Evolutionary conservation across 352 stramenopile species (phyloP).

Genomic region (Globisporangium camurandrum): DNA sequence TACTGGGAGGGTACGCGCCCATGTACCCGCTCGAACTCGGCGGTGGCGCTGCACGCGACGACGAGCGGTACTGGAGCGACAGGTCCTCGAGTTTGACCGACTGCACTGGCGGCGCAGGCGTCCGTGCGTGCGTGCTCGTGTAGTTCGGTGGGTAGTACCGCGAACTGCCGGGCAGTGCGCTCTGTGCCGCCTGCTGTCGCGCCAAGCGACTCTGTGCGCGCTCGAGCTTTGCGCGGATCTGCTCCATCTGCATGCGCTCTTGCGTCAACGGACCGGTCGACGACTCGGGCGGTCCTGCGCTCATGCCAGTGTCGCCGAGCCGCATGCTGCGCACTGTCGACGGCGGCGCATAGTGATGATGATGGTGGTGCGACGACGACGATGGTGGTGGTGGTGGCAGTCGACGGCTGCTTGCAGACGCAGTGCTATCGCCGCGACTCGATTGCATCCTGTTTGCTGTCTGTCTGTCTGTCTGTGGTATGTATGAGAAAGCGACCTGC

Average conservation of each 20-base stretch:
- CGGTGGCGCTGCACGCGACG: neutral
- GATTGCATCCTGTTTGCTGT: too few relatives aligned
- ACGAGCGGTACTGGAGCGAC: constrained; percentile 13
- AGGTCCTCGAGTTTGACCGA: constrained; percentile 32
- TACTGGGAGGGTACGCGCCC: constrained; percentile 11
- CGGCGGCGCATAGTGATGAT: too few relatives aligned
- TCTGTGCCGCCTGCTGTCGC: constrained; percentile 18
- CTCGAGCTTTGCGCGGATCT: constrained; percentile 67
- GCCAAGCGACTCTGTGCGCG: constrained; percentile 44
- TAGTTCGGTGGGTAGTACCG: constrained; percentile 34
- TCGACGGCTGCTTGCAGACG: too few relatives aligned
- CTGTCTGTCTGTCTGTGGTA: too few relatives aligned
- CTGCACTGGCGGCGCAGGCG: constrained; percentile 17
- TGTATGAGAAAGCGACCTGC: too few relatives aligned
- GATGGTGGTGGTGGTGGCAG: too few relatives aligned
- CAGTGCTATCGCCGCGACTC: too few relatives aligned
- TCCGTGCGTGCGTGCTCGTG: constrained; percentile 3
- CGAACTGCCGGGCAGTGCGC: constrained; percentile 14
- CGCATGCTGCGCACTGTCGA: constrained; percentile 27
- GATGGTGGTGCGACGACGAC: too few relatives aligned
- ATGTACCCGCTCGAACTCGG: constrained; percentile 19
- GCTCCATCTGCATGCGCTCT: constrained; percentile 63
- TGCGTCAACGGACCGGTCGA: constrained; percentile 19
- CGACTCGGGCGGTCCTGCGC: neutral
- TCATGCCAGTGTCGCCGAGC: neutral